Evolutionary conservation across 768 basidiomycete genomes (phyloP).

Genomic region (Collybia nuda): DNA sequence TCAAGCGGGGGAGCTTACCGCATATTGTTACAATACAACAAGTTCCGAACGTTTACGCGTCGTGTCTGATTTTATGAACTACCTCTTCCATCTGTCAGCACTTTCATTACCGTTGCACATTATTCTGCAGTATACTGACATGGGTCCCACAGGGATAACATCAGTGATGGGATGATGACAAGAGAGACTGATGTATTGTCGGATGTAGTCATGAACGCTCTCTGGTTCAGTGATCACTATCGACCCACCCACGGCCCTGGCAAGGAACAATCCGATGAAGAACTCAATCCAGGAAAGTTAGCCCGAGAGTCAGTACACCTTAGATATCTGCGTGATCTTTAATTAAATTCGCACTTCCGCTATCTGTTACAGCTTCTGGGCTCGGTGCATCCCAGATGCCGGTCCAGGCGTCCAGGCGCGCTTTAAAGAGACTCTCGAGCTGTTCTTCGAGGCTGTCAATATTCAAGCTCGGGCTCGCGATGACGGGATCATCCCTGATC

Average conservation of each 20-base stretch:
- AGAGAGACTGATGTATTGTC: conserved; percentile 57
- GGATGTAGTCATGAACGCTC: conserved; percentile 69
- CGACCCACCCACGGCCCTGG: conserved; percentile 41
- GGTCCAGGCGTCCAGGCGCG: conserved; percentile 60
- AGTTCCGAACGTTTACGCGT: conserved; percentile 59
- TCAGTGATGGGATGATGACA: conserved; percentile 78
- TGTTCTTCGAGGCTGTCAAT: conserved; percentile 69
- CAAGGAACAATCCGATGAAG: conserved; percentile 37
- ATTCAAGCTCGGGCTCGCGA: conserved; percentile 62
- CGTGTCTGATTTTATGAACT: conserved; percentile 69
- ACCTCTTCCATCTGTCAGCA: conserved; percentile 51
- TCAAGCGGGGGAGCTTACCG: conserved; percentile 66
- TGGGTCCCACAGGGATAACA: conserved; percentile 50
- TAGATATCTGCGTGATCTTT: background rate
- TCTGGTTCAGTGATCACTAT: conserved; percentile 57
- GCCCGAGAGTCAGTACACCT: conserved; percentile 60
- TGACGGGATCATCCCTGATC: conserved; percentile 54
- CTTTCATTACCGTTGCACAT: conserved; percentile 1
- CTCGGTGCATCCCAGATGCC: conserved; percentile 56
- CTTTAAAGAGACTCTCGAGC: conserved; percentile 66
- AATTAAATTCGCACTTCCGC: conserved; percentile 1
- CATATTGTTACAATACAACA: conserved; percentile 59
- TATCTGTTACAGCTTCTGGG: conserved; percentile 56
- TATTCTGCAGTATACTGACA: background rate
- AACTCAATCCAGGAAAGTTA: conserved; percentile 58